Evolutionary conservation across 345 rosid species (phyloP), one percentile per base, ranked within the genome.

Genomic region (Laguncularia racemosa): DNA sequence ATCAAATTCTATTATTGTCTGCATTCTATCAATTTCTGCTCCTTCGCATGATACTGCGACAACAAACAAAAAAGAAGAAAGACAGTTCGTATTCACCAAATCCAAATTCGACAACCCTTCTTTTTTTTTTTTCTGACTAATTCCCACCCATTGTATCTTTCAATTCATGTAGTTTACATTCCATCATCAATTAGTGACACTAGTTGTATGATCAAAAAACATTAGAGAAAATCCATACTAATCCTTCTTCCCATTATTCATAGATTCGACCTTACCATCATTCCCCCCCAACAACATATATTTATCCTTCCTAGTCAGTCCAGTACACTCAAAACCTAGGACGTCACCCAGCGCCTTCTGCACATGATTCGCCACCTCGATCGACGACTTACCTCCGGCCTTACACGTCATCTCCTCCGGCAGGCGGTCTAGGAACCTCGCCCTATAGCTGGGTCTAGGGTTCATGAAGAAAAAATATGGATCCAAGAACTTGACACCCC

Each of bases 401-500:
- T 83, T 84, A n/a, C 80, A 76, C 0, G 93, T 67, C 84, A 84
- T 82, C 46, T 86, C 85, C 71, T 80, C 84, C 16, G 96, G 96
- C 71, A 92, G 60, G 13, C 89, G 83, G 26, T 89, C 87, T 8
- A 89, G 83, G 74, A 92, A 92, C 1, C 81, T 84, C 26, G 67
- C 75, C 62, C 89, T 87, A 53, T 89, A 92, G 9, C 67, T 73
- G 0, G 98, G 98, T 71, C 89, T 77, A 1, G 96, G 96, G 69
- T 92, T 89, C 96, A 92, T 92, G 82, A 92, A 89, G 66, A 84
- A 89, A 68, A 75, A 89, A 56, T 92, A 89, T 6, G 89, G 82
- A 67, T 92, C 98, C 96, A 95, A 92, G 52, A 89, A 89, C 58
- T 92, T 92, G 20, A 84, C 89, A 14, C 98, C 98, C 0, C 98